Evolutionary conservation across 345 rosid genomes (phyloP), one percentile per base, ranked within the genome.

Genomic region (Xanthoceras sorbifolium): DNA sequence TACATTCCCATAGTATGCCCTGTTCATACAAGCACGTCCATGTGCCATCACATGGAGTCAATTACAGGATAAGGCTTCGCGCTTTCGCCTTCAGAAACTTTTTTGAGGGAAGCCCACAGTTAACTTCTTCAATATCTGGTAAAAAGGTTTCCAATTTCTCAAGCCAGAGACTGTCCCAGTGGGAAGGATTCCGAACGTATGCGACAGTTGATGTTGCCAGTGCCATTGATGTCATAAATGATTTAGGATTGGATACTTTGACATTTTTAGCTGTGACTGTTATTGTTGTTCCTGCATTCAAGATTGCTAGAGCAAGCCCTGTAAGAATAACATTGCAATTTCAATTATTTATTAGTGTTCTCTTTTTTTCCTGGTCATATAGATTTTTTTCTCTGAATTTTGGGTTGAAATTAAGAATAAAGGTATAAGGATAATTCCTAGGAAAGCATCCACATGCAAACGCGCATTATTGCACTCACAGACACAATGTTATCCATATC

Each of bases 241-340:
- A 95, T 88, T 87, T 95, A 79, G 99, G 99, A 66, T 81, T 89
- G 81, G 98, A 95, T 90, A 93, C 99, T 73, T 83, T 95, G 82
- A 95, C 98, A 12, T 95, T 93, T 85, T 89, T 93, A 84, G 91
- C 82, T 52, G 99, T 95, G 76, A 95, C 99, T 63, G 98, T 95
- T 61, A 76, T 91, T 76, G 90, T 95, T 80, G 94, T 95, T 80
- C 99, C 99, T 32, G 90, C 84, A 26, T 92, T 95, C 94, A 90
- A 87, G 91, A 61, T 88, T 26, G 83, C 91, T 79, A 93, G 76
- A 90, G 92, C 92, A 6, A 95, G 99, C 86, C 98, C 99, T 73
- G 99, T 95, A 90, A 90, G 90, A 66, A 73, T 62, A 68, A n/a
- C 23, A 17, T 70, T 79, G 8, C 17, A 11, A 1, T 70, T 65